These are phyloP conservation scores for Zygosaccharomyces kombuchaensis DNA, from an alignment of 805 yeast species.

Conservation along the genomic window DNA sequence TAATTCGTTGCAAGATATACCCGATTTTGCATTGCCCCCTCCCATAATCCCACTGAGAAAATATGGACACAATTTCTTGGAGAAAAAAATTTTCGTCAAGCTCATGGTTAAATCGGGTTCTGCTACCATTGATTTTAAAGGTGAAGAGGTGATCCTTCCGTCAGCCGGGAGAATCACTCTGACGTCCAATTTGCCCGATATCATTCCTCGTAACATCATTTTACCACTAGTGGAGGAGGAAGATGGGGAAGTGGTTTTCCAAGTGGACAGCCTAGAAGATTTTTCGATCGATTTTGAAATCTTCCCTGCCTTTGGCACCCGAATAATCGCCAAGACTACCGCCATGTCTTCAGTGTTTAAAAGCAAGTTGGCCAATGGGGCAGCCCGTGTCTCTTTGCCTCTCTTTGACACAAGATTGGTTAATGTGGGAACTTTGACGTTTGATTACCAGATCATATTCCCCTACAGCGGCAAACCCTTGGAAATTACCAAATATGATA, in stretches of 20 bases:
- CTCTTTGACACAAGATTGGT: slow-evolving; percentile 76
- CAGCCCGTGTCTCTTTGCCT: slow-evolving; percentile 49
- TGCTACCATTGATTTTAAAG: slow-evolving; percentile 43
- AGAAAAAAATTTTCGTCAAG: slow-evolving; percentile 81
- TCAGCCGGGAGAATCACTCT: slow-evolving; percentile 81
- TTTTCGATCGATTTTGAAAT: slow-evolving; percentile 83
- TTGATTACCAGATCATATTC: slow-evolving; percentile 75
- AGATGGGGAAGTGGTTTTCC: slow-evolving; percentile 70
- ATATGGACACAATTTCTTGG: slow-evolving; percentile 94
- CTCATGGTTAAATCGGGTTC: slow-evolving; percentile 55
- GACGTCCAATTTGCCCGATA: slow-evolving; percentile 68
- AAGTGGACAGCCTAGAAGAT: slow-evolving; percentile 69
- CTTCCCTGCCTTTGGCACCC: slow-evolving; percentile 91
- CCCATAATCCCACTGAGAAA: slow-evolving; percentile 91
- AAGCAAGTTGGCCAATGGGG: slow-evolving; percentile 38
- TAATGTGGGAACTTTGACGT: slow-evolving; percentile 73
- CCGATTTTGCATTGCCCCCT: slow-evolving; percentile 89
- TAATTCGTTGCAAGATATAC: slow-evolving; percentile 57
- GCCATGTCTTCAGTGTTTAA: slow-evolving; percentile 54
- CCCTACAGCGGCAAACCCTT: slow-evolving; percentile 84
- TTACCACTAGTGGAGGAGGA: slow-evolving; percentile 63
- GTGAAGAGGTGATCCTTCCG: slow-evolving; percentile 39
- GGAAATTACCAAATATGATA: slow-evolving; percentile 88
- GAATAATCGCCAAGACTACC: slow-evolving; percentile 83
- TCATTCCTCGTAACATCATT: slow-evolving; percentile 81